A percentile compares a stretch with the other conserved stretches of the same genome.
These are phyloP conservation scores for Alternaria burnsii DNA, from an alignment of 2,329 filamentous ascomycete genomes.

Conservation along the genomic window DNA sequence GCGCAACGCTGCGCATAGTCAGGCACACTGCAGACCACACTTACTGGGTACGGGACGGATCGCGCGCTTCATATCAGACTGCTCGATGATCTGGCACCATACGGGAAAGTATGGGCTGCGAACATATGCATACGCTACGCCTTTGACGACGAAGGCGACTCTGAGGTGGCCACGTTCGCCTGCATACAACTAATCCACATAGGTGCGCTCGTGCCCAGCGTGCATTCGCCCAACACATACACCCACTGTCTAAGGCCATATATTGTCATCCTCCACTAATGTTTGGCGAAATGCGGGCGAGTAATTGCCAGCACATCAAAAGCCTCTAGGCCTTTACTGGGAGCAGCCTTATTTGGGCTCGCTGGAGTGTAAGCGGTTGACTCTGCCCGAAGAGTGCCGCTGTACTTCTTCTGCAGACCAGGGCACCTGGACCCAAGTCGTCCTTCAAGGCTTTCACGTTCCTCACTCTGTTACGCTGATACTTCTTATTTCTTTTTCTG, in stretches of 20 bases:
- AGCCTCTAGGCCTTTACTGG: slow-evolving; percentile 40
- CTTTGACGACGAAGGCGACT: slow-evolving; percentile 45
- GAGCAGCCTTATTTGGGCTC: slow-evolving; percentile 42
- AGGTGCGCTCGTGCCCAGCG: slow-evolving; percentile 47
- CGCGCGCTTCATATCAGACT: slow-evolving; percentile 39
- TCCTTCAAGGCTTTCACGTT: slow-evolving; percentile 36
- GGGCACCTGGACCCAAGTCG: slow-evolving; percentile 41
- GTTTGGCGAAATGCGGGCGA: slow-evolving; percentile 48
- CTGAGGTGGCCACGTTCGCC: slow-evolving; percentile 49
- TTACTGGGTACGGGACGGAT: slow-evolving; percentile 44
- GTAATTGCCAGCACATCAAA: slow-evolving; percentile 53
- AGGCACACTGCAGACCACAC: slow-evolving; percentile 24
- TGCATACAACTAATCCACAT: slow-evolving; percentile 50
- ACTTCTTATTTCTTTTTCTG: slow-evolving; percentile 43
- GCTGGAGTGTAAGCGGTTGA: slow-evolving; percentile 29
- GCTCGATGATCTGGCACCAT: slow-evolving; percentile 51
- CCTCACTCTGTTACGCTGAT: slow-evolving; percentile 33
- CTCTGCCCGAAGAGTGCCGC: slow-evolving; percentile 29
- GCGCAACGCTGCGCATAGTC: slow-evolving; percentile 23
- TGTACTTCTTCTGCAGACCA: slow-evolving; percentile 47
- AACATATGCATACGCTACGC: slow-evolving; percentile 43
- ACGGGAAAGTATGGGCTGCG: slow-evolving; percentile 41
- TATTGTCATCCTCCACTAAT: slow-evolving; percentile 50
- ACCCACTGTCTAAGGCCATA: slow-evolving; percentile 40
- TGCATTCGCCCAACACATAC: slow-evolving; percentile 52